phyloP scores from a whole-genome alignment of 176 grass and related monocot species.

The Chrysopogon serrulatus region DNA sequence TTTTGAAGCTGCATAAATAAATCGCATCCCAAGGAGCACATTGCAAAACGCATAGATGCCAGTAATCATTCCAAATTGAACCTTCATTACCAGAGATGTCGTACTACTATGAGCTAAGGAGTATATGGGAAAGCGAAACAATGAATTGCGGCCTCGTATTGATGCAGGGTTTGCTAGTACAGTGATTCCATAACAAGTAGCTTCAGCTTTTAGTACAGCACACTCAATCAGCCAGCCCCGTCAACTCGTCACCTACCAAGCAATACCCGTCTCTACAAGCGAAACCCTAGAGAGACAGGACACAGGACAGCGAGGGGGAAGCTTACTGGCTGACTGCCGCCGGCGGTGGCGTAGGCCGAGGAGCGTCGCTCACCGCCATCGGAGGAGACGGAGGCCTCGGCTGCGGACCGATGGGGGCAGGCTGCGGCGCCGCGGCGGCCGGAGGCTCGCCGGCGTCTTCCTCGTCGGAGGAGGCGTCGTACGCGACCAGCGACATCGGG shows the following conservation, averaged over 20 bases:
- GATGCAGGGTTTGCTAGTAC: neutral
- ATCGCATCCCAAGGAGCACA: neutral
- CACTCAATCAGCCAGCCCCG: neutral
- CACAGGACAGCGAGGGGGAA: neutral
- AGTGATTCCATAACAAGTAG: neutral
- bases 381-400: conserved; percentile 6
- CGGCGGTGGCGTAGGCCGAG: conserved; percentile 9
- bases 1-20: neutral
- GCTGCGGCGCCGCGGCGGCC: neutral
- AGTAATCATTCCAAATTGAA: neutral
- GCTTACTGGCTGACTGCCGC: conserved; percentile 27
- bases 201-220: neutral
- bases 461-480: conserved; percentile 62
- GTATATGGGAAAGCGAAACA: neutral
- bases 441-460: conserved; percentile 43
- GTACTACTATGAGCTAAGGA: neutral
- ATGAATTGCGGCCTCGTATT: neutral
- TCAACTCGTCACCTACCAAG: neutral
- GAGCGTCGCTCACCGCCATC: neutral
- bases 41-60: neutral
- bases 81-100: neutral
- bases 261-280: neutral
- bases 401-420: conserved; percentile 23
- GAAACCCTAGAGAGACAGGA: conserved; percentile 25
- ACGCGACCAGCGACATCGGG: conserved; percentile 64